Evolutionary conservation across 192 early-diverging fungal species (phyloP).

Genomic region (Phlyctochytrium planicorne): DNA sequence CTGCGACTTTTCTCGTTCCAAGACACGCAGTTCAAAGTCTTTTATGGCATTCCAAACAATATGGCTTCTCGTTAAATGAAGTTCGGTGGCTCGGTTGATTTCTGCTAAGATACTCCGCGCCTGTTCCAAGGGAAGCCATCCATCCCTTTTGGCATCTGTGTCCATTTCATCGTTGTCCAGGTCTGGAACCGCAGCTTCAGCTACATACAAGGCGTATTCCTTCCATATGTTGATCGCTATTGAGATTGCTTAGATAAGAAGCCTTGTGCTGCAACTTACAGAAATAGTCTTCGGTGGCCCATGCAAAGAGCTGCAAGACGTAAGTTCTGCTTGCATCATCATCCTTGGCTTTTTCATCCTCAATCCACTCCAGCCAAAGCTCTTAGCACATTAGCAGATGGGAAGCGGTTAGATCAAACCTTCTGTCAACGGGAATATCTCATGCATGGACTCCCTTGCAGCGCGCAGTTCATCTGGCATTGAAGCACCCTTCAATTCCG

Average conservation of each 20-base stretch:
- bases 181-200: constrained; percentile 34
- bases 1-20: constrained; percentile 29
- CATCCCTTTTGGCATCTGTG: not conserved
- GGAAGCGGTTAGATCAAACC: constrained; percentile 28
- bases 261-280: constrained; percentile 44
- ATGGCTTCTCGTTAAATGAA: constrained; percentile 63
- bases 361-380: constrained; percentile 74
- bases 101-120: constrained; percentile 43
- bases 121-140: constrained; percentile 39
- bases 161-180: constrained; percentile 30
- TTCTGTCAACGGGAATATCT: constrained; percentile 62
- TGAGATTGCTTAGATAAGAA: not conserved
- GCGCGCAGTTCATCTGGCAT: constrained; percentile 41
- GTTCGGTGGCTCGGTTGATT: constrained; percentile 46
- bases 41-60: constrained; percentile 57
- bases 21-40: constrained; percentile 57
- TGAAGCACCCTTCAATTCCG: constrained; percentile 28
- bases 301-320: constrained; percentile 51
- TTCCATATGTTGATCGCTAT: constrained; percentile 70
- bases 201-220: constrained; percentile 56
- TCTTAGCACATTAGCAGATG: constrained; percentile 33
- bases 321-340: constrained; percentile 40
- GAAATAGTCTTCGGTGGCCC: constrained; percentile 65
- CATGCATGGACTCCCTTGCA: constrained; percentile 58
- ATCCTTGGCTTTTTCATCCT: constrained; percentile 52